These are phyloP conservation scores for Tetracladium setigerum DNA, from an alignment of 495 filamentous ascomycete genomes.

Conservation along the genomic window DNA sequence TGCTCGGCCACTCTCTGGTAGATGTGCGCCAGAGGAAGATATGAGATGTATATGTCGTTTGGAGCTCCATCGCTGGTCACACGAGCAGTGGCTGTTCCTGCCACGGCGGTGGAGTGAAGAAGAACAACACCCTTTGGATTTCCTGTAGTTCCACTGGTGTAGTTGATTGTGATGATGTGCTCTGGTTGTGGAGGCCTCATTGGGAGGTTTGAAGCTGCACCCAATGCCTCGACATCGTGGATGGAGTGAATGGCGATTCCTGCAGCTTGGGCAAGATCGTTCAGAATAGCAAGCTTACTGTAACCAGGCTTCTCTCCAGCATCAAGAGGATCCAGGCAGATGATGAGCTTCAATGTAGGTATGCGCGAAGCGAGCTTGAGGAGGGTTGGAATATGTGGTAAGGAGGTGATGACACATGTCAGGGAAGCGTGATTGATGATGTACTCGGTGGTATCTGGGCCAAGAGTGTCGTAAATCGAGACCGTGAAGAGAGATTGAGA, in stretches of 20 bases:
- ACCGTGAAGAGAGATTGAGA: slow-evolving; percentile 86
- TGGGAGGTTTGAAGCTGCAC: slow-evolving; percentile 56
- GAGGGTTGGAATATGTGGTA: slow-evolving; percentile 80
- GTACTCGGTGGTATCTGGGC: slow-evolving; percentile 83
- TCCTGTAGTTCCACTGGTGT: slow-evolving; percentile 94
- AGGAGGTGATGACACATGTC: slow-evolving; percentile 65
- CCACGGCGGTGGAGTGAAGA: slow-evolving; percentile 73
- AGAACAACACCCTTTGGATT: slow-evolving; percentile 89
- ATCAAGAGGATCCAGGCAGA: slow-evolving; percentile 82
- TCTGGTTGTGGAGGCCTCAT: slow-evolving; percentile 62
- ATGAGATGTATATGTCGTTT: slow-evolving; percentile 66
- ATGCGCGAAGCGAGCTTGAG: slow-evolving; percentile 73
- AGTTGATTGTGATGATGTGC: slow-evolving; percentile 91
- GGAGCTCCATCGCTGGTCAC: slow-evolving; percentile 35
- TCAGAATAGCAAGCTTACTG: slow-evolving; percentile 72
- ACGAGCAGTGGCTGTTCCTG: slow-evolving; percentile 55
- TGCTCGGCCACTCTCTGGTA: slow-evolving; percentile 83
- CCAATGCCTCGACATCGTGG: slow-evolving; percentile 66
- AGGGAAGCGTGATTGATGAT: slow-evolving; percentile 88
- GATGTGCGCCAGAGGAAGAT: slow-evolving; percentile 92
- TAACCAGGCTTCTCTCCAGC: slow-evolving; percentile 68
- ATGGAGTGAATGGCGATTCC: slow-evolving; percentile 75
- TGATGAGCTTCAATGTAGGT: slow-evolving; percentile 79
- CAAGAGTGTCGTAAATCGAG: slow-evolving; percentile 94
- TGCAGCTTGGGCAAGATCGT: slow-evolving; percentile 58